phyloP scores from a whole-genome alignment of 2,329 filamentous ascomycete species.

The Aureobasidium melanogenum region DNA sequence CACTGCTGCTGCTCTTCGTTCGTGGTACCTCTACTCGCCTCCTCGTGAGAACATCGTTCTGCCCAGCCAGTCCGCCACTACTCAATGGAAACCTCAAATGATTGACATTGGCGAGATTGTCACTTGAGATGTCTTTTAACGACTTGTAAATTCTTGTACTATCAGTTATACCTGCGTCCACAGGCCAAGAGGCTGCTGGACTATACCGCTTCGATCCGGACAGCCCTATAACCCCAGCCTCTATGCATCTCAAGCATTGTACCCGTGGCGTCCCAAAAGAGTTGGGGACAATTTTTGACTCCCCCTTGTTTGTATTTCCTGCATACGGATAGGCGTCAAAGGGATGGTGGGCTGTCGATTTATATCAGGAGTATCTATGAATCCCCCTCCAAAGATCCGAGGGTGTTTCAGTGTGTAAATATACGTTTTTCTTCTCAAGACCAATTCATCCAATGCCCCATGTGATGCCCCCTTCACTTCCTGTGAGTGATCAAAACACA shows the following conservation, averaged over 20 bases:
- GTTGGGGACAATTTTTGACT: not conserved
- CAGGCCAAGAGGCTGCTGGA: not conserved
- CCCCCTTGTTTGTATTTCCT: slow-evolving; percentile 8
- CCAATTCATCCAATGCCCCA: no score
- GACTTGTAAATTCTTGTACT: slow-evolving; percentile 7
- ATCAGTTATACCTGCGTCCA: slow-evolving; percentile 1
- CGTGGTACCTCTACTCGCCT: slow-evolving; percentile 94
- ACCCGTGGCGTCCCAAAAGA: not conserved
- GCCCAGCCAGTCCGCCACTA: slow-evolving; percentile 41
- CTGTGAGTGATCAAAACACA: not conserved
- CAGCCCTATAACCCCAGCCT: not conserved
- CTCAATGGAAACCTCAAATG: slow-evolving; percentile 44
- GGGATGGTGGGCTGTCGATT: slow-evolving; percentile 1
- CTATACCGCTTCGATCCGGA: not conserved
- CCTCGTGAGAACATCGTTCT: slow-evolving; percentile 41
- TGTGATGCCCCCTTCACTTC: not conserved
- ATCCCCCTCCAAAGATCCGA: not conserved
- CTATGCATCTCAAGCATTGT: not conserved
- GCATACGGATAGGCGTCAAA: slow-evolving; percentile 10
- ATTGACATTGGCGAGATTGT: slow-evolving; percentile 51
- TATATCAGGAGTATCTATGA: slow-evolving; percentile 2
- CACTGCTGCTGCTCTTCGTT: slow-evolving; percentile 75
- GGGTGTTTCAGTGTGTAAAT: slow-evolving; percentile 5
- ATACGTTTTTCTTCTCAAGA: slow-evolving; percentile 2
- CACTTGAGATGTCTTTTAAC: slow-evolving; percentile 20